Conservation (phyloP, 345 rosid genomes). For the Excoecaria cochinchinensis region DNA sequence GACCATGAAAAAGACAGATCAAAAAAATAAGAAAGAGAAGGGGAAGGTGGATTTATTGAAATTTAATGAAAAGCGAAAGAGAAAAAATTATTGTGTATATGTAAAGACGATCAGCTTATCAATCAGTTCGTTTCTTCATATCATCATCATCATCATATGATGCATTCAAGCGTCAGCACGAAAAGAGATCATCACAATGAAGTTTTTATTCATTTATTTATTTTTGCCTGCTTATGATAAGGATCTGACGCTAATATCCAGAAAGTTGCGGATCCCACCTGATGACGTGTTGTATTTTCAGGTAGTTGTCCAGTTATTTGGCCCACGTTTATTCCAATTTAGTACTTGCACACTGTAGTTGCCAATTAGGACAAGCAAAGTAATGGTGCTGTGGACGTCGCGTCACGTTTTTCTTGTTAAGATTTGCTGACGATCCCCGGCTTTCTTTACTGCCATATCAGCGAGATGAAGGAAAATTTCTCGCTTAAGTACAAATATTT, state of each 20-base stretch:
- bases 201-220: neutral
- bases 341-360: neutral
- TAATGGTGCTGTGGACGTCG: neutral
- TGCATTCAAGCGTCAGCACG: neutral
- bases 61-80: too few species aligned
- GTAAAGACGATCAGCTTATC: conserved; percentile 6
- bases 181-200: neutral
- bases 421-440: too few species aligned
- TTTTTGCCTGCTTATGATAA: neutral
- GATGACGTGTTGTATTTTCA: neutral
- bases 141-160: neutral
- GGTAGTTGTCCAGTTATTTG: neutral
- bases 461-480: too few species aligned
- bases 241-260: neutral
- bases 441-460: too few species aligned
- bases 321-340: neutral
- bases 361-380: conserved; percentile 5
- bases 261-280: neutral
- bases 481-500: too few species aligned
- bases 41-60: neutral
- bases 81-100: too few species aligned
- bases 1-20: neutral
- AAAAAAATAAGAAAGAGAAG: neutral
- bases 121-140: neutral
- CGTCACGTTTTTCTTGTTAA: too few species aligned